A percentile compares a stretch with the other conserved stretches of the same genome.
Evolutionary conservation across 139 green algal species (phyloP).

Genomic region (Closterium sp.): DNA sequence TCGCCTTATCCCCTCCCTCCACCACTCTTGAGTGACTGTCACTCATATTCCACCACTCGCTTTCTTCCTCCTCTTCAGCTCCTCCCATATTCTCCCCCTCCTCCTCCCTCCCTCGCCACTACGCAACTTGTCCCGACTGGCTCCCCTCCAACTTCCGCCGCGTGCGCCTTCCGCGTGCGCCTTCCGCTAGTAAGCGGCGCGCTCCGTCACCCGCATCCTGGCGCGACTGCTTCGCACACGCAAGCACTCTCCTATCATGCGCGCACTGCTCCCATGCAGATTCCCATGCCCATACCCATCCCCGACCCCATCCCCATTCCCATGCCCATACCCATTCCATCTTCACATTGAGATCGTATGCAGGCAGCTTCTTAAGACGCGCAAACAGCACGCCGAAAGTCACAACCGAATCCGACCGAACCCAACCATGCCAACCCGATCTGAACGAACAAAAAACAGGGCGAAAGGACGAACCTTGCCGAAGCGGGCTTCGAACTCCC

Average conservation of each 20-base stretch:
- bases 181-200: neutral
- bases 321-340: neutral
- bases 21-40: too few relatives aligned
- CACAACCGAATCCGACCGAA: neutral
- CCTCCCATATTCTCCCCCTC: neutral
- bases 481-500: constrained; percentile 9
- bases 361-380: neutral
- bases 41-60: too few relatives aligned
- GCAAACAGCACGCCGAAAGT: neutral
- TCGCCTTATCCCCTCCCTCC: neutral
- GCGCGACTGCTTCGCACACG: neutral
- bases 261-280: neutral
- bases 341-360: neutral
- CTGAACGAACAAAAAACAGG: neutral
- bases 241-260: neutral
- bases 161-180: neutral
- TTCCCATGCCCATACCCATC: neutral
- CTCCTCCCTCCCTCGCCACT: neutral
- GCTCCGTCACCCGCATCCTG: neutral
- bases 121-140: neutral
- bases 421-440: neutral
- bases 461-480: constrained; percentile 33
- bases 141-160: too few relatives aligned
- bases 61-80: neutral
- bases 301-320: neutral